phyloP scores from a whole-genome alignment of 2,329 filamentous ascomycete species.

The Botrytis galanthina region DNA sequence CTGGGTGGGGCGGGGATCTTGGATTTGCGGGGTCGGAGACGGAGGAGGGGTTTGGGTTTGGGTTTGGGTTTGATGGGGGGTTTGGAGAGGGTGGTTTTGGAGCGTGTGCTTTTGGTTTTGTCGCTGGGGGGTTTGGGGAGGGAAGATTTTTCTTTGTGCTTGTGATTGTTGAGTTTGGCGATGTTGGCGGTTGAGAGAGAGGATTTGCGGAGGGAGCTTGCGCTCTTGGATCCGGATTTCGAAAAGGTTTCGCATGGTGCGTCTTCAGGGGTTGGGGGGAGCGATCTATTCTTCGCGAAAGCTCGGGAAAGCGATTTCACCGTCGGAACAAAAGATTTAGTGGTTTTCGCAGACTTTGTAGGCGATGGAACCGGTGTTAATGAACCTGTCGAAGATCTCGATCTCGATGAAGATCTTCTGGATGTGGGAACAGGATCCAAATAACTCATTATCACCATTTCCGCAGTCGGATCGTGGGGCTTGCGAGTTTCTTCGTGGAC shows the following conservation, averaged over 20 bases:
- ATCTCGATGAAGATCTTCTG: not conserved
- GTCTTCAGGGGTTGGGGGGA: not conserved
- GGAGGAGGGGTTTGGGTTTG: not conserved
- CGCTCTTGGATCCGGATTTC: not conserved
- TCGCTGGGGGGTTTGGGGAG: not conserved
- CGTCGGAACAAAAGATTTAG: not conserved
- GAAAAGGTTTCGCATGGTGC: too few relatives aligned
- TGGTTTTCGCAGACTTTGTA: not conserved
- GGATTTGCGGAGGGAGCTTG: not conserved
- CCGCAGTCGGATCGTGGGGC: not conserved
- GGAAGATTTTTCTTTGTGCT: not conserved
- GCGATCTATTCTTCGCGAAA: not conserved
- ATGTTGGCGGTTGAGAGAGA: not conserved
- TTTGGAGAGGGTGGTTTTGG: not conserved
- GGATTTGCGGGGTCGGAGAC: not conserved
- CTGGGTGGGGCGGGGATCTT: not conserved
- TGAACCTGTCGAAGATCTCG: not conserved
- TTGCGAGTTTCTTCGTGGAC: not conserved
- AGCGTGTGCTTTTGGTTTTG: not conserved
- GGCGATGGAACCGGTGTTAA: not conserved
- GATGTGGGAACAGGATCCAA: not conserved
- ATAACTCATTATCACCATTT: not conserved
- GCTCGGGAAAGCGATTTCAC: not conserved
- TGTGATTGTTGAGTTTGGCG: not conserved
- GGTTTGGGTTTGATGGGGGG: not conserved